Evolutionary conservation across 345 rosid species (phyloP).

Genomic region (Eucalyptus sp.): DNA sequence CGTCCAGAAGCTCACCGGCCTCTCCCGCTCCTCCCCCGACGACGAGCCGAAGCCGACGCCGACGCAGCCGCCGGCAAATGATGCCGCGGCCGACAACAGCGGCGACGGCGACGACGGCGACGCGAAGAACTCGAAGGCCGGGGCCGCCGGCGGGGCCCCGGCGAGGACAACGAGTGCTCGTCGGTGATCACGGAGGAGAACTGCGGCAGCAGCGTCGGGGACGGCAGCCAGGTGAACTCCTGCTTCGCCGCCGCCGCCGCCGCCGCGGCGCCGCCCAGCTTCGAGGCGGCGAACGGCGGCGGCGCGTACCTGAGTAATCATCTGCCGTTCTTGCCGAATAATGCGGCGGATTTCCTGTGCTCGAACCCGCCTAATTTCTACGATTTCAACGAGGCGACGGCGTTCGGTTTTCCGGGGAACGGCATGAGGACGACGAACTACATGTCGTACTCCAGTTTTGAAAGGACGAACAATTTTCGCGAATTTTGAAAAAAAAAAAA

Average conservation of each 20-base stretch:
- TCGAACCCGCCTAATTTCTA: neutral
- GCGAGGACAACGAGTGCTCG: conserved; percentile 50
- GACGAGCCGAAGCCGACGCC: neutral
- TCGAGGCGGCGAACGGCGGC: conserved; percentile 21
- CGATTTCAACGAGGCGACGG: neutral
- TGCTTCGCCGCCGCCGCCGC: neutral
- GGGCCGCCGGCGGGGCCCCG: neutral
- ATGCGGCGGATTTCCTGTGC: conserved; percentile 25
- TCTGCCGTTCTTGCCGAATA: conserved; percentile 32
- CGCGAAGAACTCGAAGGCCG: neutral
- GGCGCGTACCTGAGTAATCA: conserved; percentile 22
- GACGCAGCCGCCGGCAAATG: neutral
- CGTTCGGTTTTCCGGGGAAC: neutral
- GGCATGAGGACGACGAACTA: neutral
- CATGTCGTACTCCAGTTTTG: neutral
- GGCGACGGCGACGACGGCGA: neutral
- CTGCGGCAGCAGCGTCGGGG: conserved; percentile 15
- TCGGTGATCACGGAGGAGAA: conserved; percentile 68
- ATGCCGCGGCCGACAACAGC: neutral
- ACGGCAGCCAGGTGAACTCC: conserved; percentile 38
- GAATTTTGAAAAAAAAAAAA: neutral
- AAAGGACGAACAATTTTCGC: neutral
- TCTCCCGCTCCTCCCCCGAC: conserved; percentile 38
- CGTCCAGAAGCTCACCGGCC: conserved; percentile 86
- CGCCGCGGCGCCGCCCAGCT: neutral